These are phyloP conservation scores for Aureobasidium subglaciale DNA, from an alignment of 2,329 filamentous ascomycete genomes.

Conservation along the genomic window DNA sequence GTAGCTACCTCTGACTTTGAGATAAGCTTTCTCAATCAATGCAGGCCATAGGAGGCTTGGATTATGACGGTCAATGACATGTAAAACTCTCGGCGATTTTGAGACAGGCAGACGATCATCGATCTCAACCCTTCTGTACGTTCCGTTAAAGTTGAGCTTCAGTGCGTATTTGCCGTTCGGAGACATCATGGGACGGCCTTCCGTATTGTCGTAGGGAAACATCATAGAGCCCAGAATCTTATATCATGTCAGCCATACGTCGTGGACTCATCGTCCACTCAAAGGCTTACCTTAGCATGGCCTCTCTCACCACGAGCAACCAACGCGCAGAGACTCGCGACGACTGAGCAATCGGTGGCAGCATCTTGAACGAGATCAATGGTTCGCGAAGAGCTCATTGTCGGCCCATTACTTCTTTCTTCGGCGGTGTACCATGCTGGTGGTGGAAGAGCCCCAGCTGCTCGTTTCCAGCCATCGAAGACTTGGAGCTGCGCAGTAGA, in stretches of 20 bases:
- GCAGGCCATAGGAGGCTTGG: slow-evolving; percentile 83
- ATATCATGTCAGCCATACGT: background rate
- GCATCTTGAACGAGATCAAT: slow-evolving; percentile 91
- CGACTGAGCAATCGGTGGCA: slow-evolving; percentile 93
- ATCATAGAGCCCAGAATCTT: slow-evolving; percentile 66
- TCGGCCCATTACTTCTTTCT: slow-evolving; percentile 32
- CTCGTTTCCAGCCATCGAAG: slow-evolving; percentile 80
- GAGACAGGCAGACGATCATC: slow-evolving; percentile 83
- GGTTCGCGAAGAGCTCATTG: slow-evolving; percentile 52
- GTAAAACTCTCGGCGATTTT: slow-evolving; percentile 65
- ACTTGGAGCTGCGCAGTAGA: slow-evolving; percentile 66
- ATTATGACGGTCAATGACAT: slow-evolving; percentile 81
- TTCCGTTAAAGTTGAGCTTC: slow-evolving; percentile 92
- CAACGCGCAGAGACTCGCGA: slow-evolving; percentile 84
- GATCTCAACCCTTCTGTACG: slow-evolving; percentile 76
- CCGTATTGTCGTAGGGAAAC: slow-evolving; percentile 62
- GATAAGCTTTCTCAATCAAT: slow-evolving; percentile 88
- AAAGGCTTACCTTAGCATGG: slow-evolving; percentile 53
- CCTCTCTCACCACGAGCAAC: slow-evolving; percentile 63
- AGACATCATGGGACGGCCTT: slow-evolving; percentile 56
- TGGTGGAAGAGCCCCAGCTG: slow-evolving; percentile 56
- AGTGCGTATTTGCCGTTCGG: slow-evolving; percentile 83
- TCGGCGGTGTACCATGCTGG: slow-evolving; percentile 32
- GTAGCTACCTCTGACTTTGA: slow-evolving; percentile 92
- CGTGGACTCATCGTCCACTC: background rate